Evolutionary conservation across 345 rosid genomes (phyloP), one percentile per base, ranked within the genome.

Genomic region (Eucalyptus urophylla): DNA sequence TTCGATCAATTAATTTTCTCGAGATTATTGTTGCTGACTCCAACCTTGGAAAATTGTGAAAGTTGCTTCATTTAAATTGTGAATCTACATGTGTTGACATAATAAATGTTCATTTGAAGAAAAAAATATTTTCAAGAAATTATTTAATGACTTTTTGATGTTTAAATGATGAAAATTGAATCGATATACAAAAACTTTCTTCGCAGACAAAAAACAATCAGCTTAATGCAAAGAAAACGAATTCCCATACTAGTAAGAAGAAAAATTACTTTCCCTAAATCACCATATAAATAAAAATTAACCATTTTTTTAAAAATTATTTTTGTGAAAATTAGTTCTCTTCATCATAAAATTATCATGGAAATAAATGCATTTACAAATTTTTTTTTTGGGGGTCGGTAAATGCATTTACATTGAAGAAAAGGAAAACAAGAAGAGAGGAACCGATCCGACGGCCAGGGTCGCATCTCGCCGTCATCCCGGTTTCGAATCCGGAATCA

Each of bases 191-290:
- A 0, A 21, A 53, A 53, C 58, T 8, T 53, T 21, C 0, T 53
- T 19, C 11, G 4, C 0, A 0, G 5, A 1, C 25, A 8, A 2
- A 21, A 53, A 8, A 21, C 2, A 2, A 8, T 53, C 4, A 2
- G 5, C 0, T 53, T 19, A 53, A 2, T 53, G 1, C 1, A 7
- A 0, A 19, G 10, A 53, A 8, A 21, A 19, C 5, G 10, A 53
- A 5, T 53, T 53, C 0, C 2, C 25, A 8, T 21, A 0, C 1
- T 1, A 2, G 25, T 21, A 53, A 53, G 11, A 8, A 53, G 11
- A 53, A 53, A 53, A 53, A 53, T 53, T 1, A 53, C 1, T 53
- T 53, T 53, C 2, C 11, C 11, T 21, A 8, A 53, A 53, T 53
- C 58, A 21, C 25, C 2, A 21, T 19, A 53, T 4, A 21, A 53